Evolutionary conservation across 495 filamentous ascomycete species (phyloP), one percentile per base, ranked within the genome.

Genomic region (Amphirosellinia nigrospora): DNA sequence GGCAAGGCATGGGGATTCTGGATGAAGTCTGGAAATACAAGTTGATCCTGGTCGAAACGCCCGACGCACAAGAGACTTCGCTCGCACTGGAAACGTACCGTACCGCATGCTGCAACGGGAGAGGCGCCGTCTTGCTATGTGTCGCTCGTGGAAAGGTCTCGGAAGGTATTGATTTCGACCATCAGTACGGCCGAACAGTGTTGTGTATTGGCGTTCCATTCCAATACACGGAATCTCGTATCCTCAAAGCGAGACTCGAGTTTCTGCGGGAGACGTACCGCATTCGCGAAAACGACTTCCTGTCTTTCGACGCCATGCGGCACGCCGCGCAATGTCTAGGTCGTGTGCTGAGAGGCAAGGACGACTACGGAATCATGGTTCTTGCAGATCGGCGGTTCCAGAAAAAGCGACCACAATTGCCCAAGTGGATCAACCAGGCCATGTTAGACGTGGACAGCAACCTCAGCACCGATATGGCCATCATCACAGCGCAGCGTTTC

Each of bases 11-110:
- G 93, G 93, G 93, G 52, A 97, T 97, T 69, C 82, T 99, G 43
- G 96, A 99, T 82, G 91, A 94, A 77, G 94, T 99, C 52, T 99
- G 96, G 96, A 97, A 97, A 81, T 97, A 97, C 83, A 99, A 99
- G 79, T 87, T 99, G 70, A 97, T 99, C 78, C 87, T 98, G 8
- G 95, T 98, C 71, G 96, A 99, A 82, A 99, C 96, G 0, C 96
- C 96, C 0, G 96, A 99, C 81, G 91, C 93, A 0, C 96, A 98
- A 82, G 96, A 99, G 79, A 98, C 96, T 0, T 96, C 93, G 0
- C 87, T 99, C 1, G 96, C 96, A 0, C 86, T 99, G 13, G 96
- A 99, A 78, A 97, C 95, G 0, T 99, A 97, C 79, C 92, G 96
- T 64, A 97, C 94, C 4, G 96, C 96, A 0, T 99, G 96, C 80